phyloP scores from a whole-genome alignment of 306 rosid species.

The Hippophae rhamnoides region DNA sequence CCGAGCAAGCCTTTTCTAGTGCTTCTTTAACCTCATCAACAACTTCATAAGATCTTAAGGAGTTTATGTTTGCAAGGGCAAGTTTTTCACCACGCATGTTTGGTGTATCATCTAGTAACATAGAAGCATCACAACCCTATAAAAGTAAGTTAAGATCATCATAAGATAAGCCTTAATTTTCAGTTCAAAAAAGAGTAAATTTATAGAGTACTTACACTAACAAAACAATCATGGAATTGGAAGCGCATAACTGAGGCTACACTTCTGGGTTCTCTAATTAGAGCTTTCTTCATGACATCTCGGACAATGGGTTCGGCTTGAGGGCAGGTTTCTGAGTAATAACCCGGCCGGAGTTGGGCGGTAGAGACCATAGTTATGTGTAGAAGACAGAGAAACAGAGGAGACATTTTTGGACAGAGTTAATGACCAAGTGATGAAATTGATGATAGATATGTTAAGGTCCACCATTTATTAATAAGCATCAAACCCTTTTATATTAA shows the following conservation, averaged over 20 bases:
- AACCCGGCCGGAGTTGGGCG: constrained; percentile 40
- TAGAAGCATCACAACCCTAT: constrained; percentile 82
- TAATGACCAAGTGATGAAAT: not conserved
- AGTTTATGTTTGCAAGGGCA: constrained; percentile 68
- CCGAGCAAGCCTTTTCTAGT: constrained; percentile 52
- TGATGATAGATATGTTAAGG: not conserved
- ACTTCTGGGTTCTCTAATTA: constrained; percentile 53
- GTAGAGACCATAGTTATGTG: constrained; percentile 17
- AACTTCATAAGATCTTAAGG: constrained; percentile 69
- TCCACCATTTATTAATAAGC: too few species aligned
- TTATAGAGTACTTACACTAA: constrained; percentile 31
- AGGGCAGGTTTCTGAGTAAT: constrained; percentile 51
- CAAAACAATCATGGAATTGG: constrained; percentile 86
- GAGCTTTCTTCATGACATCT: constrained; percentile 51
- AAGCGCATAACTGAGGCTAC: constrained; percentile 88
- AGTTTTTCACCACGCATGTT: constrained; percentile 72
- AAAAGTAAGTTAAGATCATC: not conserved
- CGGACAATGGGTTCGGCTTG: constrained; percentile 47
- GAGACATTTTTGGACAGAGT: constrained; percentile 4
- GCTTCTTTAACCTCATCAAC: constrained; percentile 64
- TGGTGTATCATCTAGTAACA: constrained; percentile 85
- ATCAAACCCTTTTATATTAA: too few species aligned
- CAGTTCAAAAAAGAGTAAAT: too few species aligned
- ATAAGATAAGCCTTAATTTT: not conserved
- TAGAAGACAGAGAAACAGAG: constrained; percentile 22